Base-by-base conservation (phyloP, 1,139 yeast species). In the Geotrichum macrosporum region DNA sequence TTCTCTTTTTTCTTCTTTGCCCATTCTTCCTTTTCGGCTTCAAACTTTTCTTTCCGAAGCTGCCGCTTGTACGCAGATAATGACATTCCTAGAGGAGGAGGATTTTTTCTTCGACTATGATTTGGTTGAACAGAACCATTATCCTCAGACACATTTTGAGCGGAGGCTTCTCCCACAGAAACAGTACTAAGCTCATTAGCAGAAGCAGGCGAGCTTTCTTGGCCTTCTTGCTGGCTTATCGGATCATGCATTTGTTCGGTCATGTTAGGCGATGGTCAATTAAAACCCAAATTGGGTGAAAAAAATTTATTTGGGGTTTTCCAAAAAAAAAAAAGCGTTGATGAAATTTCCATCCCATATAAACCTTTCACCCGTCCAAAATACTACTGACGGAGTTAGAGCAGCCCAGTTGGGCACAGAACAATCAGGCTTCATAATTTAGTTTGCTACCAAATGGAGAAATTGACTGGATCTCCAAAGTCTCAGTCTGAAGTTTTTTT, bases 21-120 rank as follows among this genome's bases (percentile, higher is more conserved):
- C 66, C 55, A 72, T 66, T 50, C 79, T 4, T 74, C 85, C 56
- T 82, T 81, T 47, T 76, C 73, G 41, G 75, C 84, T 47, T 80
- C 88, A 74, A 84, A 79, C 58, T 72, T 70, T 56, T 77, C 69
- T 51, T 72, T 73, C 56, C 77, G 80, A 57, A 81, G 75, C 51
- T 75, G 72, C 57, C 79, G 79, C 63, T 89, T 89, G 82, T 87
- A 89, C 53, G 84, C 89, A 16, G 77, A 76, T 60, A 84, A 85
- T 33, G 94, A 79, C 85, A 87, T 81, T 8, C 95, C 95, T 2
- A 46, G 51, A 9, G 51, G 51, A 15, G 51, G 51, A 13, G 51
- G 51, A 33, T 48, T 48, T 18, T 48, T 48, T 27, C 51, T 30
- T 22, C 46, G 26, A 27, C 51, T 41, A 37, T 47, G 44, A 27